Conservation (phyloP, 257 asterid genomes). For the Echites panduratus region DNA sequence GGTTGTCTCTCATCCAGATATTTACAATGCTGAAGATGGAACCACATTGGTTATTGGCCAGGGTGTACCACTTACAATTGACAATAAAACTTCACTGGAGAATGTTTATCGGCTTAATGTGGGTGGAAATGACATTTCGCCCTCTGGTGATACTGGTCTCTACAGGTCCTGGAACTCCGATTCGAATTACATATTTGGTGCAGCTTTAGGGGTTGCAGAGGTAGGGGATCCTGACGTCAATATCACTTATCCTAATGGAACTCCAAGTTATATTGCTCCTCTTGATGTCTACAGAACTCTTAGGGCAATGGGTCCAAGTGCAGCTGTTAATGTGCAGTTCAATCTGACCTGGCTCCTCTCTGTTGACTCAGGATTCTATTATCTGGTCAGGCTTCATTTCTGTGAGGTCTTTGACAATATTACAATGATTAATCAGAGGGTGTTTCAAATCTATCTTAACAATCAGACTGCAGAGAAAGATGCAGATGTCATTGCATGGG, state of each 20-base stretch:
- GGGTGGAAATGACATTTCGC: slow-evolving; percentile 82
- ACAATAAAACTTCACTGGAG: slow-evolving; percentile 61
- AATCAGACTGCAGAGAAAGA: slow-evolving; percentile 36
- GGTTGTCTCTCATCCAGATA: slow-evolving; percentile 81
- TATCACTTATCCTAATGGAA: slow-evolving; percentile 25
- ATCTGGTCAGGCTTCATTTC: slow-evolving; percentile 57
- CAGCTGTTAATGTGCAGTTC: slow-evolving; percentile 27
- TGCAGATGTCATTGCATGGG: slow-evolving; percentile 48
- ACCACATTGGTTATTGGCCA: slow-evolving; percentile 38
- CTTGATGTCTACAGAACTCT: slow-evolving; percentile 39
- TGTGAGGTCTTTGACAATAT: slow-evolving; percentile 39
- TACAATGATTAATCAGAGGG: slow-evolving; percentile 33
- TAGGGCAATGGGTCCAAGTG: slow-evolving; percentile 48
- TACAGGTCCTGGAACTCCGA: slow-evolving; percentile 47
- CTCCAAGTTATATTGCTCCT: slow-evolving; percentile 39
- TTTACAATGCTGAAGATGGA: slow-evolving; percentile 51
- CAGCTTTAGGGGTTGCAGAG: slow-evolving; percentile 33
- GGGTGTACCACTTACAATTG: slow-evolving; percentile 36
- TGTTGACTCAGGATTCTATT: slow-evolving; percentile 48
- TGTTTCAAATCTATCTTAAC: slow-evolving; percentile 34
- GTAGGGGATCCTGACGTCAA: slow-evolving; percentile 33
- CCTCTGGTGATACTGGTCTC: slow-evolving; percentile 51
- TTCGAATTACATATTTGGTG: slow-evolving; percentile 32
- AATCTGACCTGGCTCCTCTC: slow-evolving; percentile 49
- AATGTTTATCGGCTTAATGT: slow-evolving; percentile 72